Base-by-base conservation (phyloP, 2,329 filamentous ascomycete genomes). In the Microascus cirrosus region DNA sequence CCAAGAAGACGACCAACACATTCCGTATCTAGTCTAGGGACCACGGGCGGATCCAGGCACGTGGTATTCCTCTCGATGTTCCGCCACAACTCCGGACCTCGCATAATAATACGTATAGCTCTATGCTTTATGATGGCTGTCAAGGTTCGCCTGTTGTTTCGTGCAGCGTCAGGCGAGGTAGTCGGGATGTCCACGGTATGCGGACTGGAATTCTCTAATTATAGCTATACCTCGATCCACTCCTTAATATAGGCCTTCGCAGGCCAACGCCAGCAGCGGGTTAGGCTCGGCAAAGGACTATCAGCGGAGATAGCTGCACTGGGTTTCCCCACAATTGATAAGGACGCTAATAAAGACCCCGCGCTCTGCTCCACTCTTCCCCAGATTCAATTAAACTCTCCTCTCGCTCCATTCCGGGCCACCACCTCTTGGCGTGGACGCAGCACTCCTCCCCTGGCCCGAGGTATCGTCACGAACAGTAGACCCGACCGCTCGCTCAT, bases 41-140 rank as follows among this genome's bases (percentile, higher is more conserved):
- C 52, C 71, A 73, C 48, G 70, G 74, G 3, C 67, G 66, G 0
- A 74, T 77, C 58, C 8, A 66, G 69, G 1, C 71, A 74, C 32
- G 69, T 81, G 5, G 62, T 67, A 0, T n/a, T n/a, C 65, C 69
- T 1, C 63, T 80, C 4, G 61, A 69, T 2, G 65, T 64, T 1
- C 62, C 64, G 0, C 12, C 62, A 36, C 35, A 36, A 8, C 35
- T 36, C n/a, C n/a, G n/a, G n/a, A n/a, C n/a, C n/a, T n/a, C n/a
- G n/a, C n/a, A n/a, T n/a, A n/a, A n/a, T n/a, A n/a, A n/a, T n/a
- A n/a, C n/a, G n/a, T n/a, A n/a, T n/a, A n/a, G n/a, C n/a, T n/a
- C n/a, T n/a, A n/a, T n/a, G n/a, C n/a, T n/a, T n/a, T n/a, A n/a
- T n/a, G n/a, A n/a, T n/a, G n/a, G n/a, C n/a, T n/a, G n/a, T n/a